Evolutionary conservation across 1,284 basidiomycete species (phyloP), one percentile per base, ranked within the genome.

Genomic region (Pyrrhoderma noxium): DNA sequence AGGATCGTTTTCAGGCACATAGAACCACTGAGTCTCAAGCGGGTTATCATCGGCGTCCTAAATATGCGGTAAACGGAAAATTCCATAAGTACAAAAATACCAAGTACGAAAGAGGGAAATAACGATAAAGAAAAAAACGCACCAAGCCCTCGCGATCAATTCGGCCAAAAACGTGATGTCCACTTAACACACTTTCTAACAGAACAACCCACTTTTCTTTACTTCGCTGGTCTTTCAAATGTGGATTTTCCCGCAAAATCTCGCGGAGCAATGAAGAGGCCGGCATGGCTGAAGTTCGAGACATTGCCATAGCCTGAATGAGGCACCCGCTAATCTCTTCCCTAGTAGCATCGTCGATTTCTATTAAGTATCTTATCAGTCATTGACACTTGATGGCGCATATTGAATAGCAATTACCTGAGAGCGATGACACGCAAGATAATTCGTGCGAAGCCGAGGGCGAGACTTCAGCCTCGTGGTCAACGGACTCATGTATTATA

Each of bases 11-110:
- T 86, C 82, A 0, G 85, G 79, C 8, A 84, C 75, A 61, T 89
- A 89, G 63, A 86, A 89, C 80, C 83, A 89, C 58, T 81, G 76
- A 36, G 82, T 73, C 57, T 83, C 82, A 27, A 82, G 64, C 14
- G 71, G 68, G 14, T 70, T 68, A 56, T 78, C 72, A 13, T 67
- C 68, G 23, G 72, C 70, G 55, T 77, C 77, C 76, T 79, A 60
- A 38, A 42, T 13, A 42, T 9, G 5, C 22, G 11, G 41, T 22
- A 16, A 40, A 37, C 14, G 49, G 48, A 14, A 42, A 46, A 58
- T 36, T 31, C 27, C 27, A 31, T 11, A 11, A 31, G 11, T 31
- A 31, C 27, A 31, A 5, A n/a, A n/a, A n/a, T n/a, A n/a, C n/a
- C n/a, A n/a, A n/a, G 36, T n/a, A 47, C 34, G 27, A 16, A 23